Evolutionary conservation across 352 stramenopile genomes (phyloP).

Genomic region (Peronospora destructor): DNA sequence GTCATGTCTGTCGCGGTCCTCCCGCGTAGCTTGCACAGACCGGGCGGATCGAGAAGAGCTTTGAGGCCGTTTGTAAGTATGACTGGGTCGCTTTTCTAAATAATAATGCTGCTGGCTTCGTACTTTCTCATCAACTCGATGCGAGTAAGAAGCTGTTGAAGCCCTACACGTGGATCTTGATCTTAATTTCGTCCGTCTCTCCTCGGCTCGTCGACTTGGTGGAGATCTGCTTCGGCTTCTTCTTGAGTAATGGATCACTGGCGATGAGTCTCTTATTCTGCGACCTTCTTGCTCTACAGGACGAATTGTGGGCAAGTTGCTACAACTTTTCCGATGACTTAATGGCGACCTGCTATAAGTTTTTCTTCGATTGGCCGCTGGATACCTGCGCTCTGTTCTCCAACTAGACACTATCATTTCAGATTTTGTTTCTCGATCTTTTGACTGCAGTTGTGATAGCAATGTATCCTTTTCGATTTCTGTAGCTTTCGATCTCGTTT

Average conservation of each 20-base stretch:
- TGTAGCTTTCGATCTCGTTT: background rate
- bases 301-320: slow-evolving; percentile 1
- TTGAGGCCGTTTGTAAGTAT: slow-evolving; percentile 3
- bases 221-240: slow-evolving; percentile 20
- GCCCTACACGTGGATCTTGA: slow-evolving; percentile 11
- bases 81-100: background rate
- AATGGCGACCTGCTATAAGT: background rate
- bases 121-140: background rate
- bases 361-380: background rate
- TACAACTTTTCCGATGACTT: slow-evolving; percentile 1
- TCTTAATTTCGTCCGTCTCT: slow-evolving; percentile 3
- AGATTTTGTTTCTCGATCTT: background rate
- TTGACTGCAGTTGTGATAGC: background rate
- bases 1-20: background rate
- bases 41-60: slow-evolving; percentile 1
- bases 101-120: slow-evolving; percentile 5
- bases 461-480: background rate
- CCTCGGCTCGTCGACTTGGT: slow-evolving; percentile 1
- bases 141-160: background rate
- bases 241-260: slow-evolving; percentile 2
- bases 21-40: background rate
- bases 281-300: background rate
- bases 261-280: background rate
- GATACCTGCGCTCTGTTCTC: slow-evolving; percentile 4
- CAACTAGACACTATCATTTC: slow-evolving; percentile 1